phyloP scores from a whole-genome alignment of 192 early-diverging fungal genomes.

The Helicostylum pulchrum region DNA sequence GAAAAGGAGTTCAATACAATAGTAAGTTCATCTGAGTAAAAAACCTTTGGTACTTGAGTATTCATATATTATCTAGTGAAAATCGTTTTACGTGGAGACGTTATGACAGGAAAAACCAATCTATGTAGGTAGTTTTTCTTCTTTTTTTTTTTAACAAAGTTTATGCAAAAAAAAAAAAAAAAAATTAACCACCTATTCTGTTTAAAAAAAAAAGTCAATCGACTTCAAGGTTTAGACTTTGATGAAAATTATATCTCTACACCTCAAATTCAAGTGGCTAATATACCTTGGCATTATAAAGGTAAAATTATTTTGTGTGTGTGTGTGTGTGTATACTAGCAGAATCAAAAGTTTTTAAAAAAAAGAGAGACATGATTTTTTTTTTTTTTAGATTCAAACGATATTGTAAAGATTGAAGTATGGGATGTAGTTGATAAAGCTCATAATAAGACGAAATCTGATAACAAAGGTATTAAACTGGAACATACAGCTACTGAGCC shows the following conservation, averaged over 20 bases:
- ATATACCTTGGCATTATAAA: slow-evolving; percentile 58
- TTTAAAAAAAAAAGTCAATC: slow-evolving; percentile 40
- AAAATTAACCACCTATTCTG: not conserved
- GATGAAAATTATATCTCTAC: slow-evolving; percentile 46
- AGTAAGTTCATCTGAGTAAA: slow-evolving; percentile 25
- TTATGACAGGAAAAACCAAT: slow-evolving; percentile 54
- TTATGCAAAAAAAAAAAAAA: not conserved
- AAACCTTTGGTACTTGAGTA: not conserved
- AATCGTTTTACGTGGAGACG: slow-evolving; percentile 56
- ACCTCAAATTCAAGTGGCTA: slow-evolving; percentile 58
- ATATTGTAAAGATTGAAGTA: slow-evolving; percentile 60
- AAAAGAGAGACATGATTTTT: not conserved
- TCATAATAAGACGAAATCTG: slow-evolving; percentile 21
- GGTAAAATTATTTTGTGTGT: slow-evolving; percentile 37
- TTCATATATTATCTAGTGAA: slow-evolving; percentile 42
- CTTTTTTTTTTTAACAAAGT: slow-evolving; percentile 1
- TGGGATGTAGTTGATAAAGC: slow-evolving; percentile 63
- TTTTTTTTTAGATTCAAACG: slow-evolving; percentile 48
- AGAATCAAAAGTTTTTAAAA: not conserved
- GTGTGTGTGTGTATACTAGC: not conserved
- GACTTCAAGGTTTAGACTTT: slow-evolving; percentile 50
- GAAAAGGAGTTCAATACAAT: slow-evolving; percentile 46
- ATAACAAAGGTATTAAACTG: slow-evolving; percentile 30
- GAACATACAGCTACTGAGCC: slow-evolving; percentile 18
- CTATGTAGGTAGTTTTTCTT: slow-evolving; percentile 43